These are phyloP conservation scores for Arabidopsis suecica DNA, from an alignment of 345 rosid species.

Conservation along the genomic window DNA sequence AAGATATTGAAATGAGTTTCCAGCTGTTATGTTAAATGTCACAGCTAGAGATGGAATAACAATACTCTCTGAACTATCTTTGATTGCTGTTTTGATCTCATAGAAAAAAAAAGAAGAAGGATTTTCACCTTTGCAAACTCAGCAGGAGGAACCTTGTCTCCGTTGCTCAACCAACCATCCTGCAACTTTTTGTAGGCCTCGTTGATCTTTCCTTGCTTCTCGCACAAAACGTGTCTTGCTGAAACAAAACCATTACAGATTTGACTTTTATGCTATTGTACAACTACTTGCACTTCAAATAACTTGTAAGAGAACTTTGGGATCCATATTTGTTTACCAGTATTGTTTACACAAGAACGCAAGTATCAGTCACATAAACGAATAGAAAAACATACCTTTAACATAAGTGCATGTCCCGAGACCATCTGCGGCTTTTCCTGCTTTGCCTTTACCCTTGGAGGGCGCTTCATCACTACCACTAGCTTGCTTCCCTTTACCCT, in stretches of 20 bases:
- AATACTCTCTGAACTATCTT: constrained; percentile 1
- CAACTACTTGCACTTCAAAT: neutral
- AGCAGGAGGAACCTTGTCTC: constrained; percentile 97
- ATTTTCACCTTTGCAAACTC: constrained; percentile 86
- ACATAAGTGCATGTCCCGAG: constrained; percentile 98
- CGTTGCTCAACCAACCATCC: constrained; percentile 93
- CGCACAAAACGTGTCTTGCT: constrained; percentile 91
- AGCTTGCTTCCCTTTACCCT: constrained; percentile 90
- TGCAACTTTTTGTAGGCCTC: constrained; percentile 94
- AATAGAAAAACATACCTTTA: constrained; percentile 60
- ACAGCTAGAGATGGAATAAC: constrained; percentile 2
- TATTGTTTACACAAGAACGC: neutral
- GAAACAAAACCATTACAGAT: constrained; percentile 30
- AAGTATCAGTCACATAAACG: neutral
- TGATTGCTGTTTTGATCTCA: neutral
- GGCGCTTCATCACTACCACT: constrained; percentile 69
- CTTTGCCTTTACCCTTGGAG: constrained; percentile 95
- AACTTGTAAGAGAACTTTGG: neutral
- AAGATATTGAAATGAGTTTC: constrained; percentile 10
- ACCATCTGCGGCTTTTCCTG: constrained; percentile 82
- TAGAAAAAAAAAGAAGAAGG: neutral
- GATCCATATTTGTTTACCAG: neutral
- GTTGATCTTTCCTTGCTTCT: constrained; percentile 95
- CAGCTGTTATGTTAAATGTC: neutral
- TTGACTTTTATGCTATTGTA: neutral